phyloP scores from a whole-genome alignment of 2,329 filamentous ascomycete species.

The Achaetomium macrosporum region DNA sequence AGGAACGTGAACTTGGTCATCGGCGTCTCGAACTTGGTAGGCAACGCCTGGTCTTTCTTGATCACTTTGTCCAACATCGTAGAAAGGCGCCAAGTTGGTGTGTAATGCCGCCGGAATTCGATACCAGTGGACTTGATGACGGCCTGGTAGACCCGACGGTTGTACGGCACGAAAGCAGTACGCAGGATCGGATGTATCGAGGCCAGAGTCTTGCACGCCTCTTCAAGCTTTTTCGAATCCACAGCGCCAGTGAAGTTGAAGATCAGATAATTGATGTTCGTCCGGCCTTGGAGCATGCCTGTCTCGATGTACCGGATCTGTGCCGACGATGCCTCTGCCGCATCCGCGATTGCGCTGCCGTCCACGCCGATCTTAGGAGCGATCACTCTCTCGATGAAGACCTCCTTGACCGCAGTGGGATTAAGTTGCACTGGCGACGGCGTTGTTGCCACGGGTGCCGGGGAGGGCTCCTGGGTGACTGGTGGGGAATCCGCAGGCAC shows the following conservation, averaged over 20 bases:
- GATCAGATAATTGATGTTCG: constrained; percentile 43
- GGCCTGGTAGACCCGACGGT: constrained; percentile 44
- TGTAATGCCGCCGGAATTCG: constrained; percentile 40
- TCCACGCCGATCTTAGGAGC: constrained; percentile 40
- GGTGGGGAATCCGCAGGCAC: constrained; percentile 22
- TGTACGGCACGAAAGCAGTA: constrained; percentile 46
- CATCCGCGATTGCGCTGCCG: constrained; percentile 39
- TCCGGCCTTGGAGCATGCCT: constrained; percentile 38
- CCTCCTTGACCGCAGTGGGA: constrained; percentile 26
- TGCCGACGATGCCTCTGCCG: constrained; percentile 42
- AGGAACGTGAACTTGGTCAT: constrained; percentile 47
- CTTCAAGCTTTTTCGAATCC: constrained; percentile 38
- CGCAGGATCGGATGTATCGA: constrained; percentile 47
- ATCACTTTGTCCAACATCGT: constrained; percentile 37
- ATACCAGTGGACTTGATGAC: constrained; percentile 39
- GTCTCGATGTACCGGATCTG: constrained; percentile 46
- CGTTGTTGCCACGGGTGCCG: not conserved
- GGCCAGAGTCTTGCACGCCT: constrained; percentile 40
- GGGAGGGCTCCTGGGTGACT: constrained; percentile 8
- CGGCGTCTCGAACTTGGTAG: constrained; percentile 38
- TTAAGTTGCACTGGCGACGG: constrained; percentile 14
- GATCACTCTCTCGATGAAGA: constrained; percentile 37
- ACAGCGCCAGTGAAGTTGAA: constrained; percentile 43
- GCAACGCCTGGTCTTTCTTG: constrained; percentile 36
- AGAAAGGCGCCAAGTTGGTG: constrained; percentile 36